Percentiles rank a stretch among this genome's conserved stretches.
Conservation (phyloP, 371 early-diverging fungal genomes). For the Saksenaea oblongispora region DNA sequence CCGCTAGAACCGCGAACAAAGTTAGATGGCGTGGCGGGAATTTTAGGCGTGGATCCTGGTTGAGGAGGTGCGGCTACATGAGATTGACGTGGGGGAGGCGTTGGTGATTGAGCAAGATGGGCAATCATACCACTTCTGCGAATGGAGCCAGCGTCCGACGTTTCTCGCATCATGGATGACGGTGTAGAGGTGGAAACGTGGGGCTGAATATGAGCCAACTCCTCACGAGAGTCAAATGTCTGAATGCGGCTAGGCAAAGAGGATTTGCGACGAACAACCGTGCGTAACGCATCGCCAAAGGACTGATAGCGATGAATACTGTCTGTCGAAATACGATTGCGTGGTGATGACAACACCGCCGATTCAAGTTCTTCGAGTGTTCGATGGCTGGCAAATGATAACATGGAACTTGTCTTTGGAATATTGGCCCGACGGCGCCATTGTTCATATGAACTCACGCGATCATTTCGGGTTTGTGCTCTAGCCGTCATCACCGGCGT, state of each 20-base stretch:
- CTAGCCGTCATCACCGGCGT: conserved; percentile 26
- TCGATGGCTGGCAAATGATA: conserved; percentile 12
- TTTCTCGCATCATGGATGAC: not conserved
- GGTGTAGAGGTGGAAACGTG: not conserved
- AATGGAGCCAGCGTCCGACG: not conserved
- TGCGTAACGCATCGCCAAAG: conserved; percentile 7
- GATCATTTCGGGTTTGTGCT: conserved; percentile 18
- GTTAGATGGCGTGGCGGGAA: conserved; percentile 8
- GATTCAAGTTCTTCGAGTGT: conserved; percentile 5
- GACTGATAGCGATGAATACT: not conserved
- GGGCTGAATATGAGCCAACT: not conserved
- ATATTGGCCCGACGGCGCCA: conserved; percentile 21
- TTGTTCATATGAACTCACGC: conserved; percentile 15
- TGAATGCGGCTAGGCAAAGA: conserved; percentile 18
- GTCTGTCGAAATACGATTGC: not conserved
- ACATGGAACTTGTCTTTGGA: conserved; percentile 24
- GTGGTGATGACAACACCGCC: not conserved
- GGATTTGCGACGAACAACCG: conserved; percentile 15
- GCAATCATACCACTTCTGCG: not conserved
- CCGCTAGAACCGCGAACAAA: conserved; percentile 15
- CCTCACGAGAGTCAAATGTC: conserved; percentile 2
- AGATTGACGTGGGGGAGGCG: not conserved
- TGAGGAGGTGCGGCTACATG: not conserved
- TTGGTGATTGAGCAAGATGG: not conserved
- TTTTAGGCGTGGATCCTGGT: not conserved